phyloP scores from a whole-genome alignment of 192 early-diverging fungal species.

The Rhizoclosmatium globosum region DNA sequence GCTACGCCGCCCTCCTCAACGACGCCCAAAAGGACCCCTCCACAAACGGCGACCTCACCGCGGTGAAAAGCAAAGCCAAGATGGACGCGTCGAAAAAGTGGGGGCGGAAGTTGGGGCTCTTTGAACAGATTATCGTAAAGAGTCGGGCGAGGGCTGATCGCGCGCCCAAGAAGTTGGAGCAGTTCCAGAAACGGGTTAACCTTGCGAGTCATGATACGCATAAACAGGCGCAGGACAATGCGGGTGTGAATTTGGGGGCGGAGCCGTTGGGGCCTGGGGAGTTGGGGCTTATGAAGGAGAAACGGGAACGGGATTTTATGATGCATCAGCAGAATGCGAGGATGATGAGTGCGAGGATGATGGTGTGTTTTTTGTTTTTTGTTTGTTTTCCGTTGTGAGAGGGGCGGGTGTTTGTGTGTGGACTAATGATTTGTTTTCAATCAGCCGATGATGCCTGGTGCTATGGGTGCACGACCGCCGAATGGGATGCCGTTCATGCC shows the following conservation, averaged over 20 bases:
- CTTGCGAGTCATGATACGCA: constrained; percentile 49
- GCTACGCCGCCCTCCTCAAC: constrained; percentile 55
- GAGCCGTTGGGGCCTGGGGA: constrained; percentile 40
- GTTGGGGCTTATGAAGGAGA: constrained; percentile 42
- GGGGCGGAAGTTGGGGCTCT: constrained; percentile 29
- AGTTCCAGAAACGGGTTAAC: constrained; percentile 34
- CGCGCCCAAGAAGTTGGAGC: constrained; percentile 11
- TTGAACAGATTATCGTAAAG: constrained; percentile 36
- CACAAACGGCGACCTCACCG: background rate
- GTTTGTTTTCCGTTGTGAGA: background rate
- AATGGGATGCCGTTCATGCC: constrained; percentile 27
- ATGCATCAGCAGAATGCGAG: constrained; percentile 36
- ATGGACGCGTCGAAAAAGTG: constrained; percentile 28
- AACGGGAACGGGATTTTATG: constrained; percentile 34
- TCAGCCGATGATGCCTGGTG: constrained; percentile 21
- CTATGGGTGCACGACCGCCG: background rate
- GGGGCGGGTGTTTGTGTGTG: background rate
- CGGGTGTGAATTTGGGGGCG: constrained; percentile 42
- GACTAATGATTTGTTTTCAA: background rate
- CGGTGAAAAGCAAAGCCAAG: background rate
- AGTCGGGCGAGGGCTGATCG: constrained; percentile 26
- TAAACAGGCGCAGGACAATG: constrained; percentile 46
- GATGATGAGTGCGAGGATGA: constrained; percentile 26
- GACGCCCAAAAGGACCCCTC: background rate
- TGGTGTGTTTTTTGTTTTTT: constrained; percentile 1